phyloP scores from a whole-genome alignment of 495 filamentous ascomycete genomes.

The Penicillium nucicola region DNA sequence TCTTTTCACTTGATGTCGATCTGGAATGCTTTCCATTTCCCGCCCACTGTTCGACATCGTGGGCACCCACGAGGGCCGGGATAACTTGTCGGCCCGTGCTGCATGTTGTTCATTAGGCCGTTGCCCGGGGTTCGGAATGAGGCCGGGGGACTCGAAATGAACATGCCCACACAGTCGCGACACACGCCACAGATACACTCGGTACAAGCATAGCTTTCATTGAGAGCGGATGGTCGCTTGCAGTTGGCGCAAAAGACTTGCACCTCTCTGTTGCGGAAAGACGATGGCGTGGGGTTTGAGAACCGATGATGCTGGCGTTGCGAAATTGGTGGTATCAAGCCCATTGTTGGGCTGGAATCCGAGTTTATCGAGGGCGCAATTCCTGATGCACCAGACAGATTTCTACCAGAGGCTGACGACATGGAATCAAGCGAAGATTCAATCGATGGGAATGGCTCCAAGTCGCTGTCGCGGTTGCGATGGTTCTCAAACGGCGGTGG shows the following conservation, averaged over 20 bases:
- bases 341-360: conserved; percentile 49
- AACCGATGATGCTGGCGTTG: conserved; percentile 48
- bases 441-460: conserved; percentile 81
- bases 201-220: conserved; percentile 85
- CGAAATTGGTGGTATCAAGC: conserved; percentile 34
- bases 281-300: conserved; percentile 44
- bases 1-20: conserved; percentile 48
- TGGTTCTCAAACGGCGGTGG: conserved; percentile 68
- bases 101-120: conserved; percentile 26
- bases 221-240: conserved; percentile 65
- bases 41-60: conserved; percentile 45
- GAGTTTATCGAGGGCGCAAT: conserved; percentile 44
- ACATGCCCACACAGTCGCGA: conserved; percentile 75
- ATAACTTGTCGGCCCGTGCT: conserved; percentile 39
- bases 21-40: conserved; percentile 55
- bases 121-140: conserved; percentile 37
- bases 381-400: conserved; percentile 57
- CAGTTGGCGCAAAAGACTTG: conserved; percentile 89
- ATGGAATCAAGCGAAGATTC: conserved; percentile 64
- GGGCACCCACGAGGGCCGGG: conserved; percentile 47
- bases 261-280: conserved; percentile 52
- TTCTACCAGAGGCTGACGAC: conserved; percentile 50
- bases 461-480: conserved; percentile 49
- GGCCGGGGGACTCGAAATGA: conserved; percentile 53
- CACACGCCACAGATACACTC: conserved; percentile 93